Percentiles rank a stretch among this genome's conserved stretches.
Evolutionary conservation across 2,329 filamentous ascomycete species (phyloP).

Genomic region (Bimuria novae-zelandiae): DNA sequence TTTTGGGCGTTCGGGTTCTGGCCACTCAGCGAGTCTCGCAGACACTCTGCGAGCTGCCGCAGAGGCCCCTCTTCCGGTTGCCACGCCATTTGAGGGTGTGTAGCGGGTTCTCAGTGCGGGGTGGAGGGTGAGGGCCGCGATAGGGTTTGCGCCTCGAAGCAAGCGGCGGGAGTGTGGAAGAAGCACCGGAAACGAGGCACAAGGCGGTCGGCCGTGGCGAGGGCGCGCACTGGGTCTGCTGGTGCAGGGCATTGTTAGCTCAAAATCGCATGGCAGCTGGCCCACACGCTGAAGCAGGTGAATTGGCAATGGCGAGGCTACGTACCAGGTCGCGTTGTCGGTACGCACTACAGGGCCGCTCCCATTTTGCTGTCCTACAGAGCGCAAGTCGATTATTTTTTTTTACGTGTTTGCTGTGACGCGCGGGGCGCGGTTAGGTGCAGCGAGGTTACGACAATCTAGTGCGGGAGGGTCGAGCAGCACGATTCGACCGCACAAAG

Average conservation of each 20-base stretch:
- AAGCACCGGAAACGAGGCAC: slow-evolving; percentile 12
- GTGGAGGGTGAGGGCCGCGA: slow-evolving; percentile 8
- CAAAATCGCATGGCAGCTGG: slow-evolving; percentile 22
- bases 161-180: slow-evolving; percentile 11
- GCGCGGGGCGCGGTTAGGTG: slow-evolving; percentile 33
- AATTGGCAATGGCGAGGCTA: slow-evolving; percentile 29
- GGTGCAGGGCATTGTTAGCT: slow-evolving; percentile 40
- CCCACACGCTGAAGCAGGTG: slow-evolving; percentile 22
- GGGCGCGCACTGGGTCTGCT: slow-evolving; percentile 35
- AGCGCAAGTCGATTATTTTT: slow-evolving; percentile 23
- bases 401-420: slow-evolving; percentile 40
- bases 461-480: slow-evolving; percentile 22
- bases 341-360: slow-evolving; percentile 38
- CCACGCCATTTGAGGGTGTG: slow-evolving; percentile 74
- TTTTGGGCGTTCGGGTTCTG: slow-evolving; percentile 80
- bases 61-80: slow-evolving; percentile 86
- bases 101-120: slow-evolving; percentile 18
- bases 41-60: slow-evolving; percentile 83
- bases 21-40: slow-evolving; percentile 89
- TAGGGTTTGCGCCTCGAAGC: neutral
- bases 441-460: slow-evolving; percentile 32
- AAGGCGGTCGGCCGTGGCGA: slow-evolving; percentile 26
- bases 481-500: slow-evolving; percentile 23
- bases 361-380: slow-evolving; percentile 33
- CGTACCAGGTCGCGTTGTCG: slow-evolving; percentile 39